Base-by-base conservation (phyloP, 2,329 filamentous ascomycete genomes). In the Fusarium brachygibbosum region DNA sequence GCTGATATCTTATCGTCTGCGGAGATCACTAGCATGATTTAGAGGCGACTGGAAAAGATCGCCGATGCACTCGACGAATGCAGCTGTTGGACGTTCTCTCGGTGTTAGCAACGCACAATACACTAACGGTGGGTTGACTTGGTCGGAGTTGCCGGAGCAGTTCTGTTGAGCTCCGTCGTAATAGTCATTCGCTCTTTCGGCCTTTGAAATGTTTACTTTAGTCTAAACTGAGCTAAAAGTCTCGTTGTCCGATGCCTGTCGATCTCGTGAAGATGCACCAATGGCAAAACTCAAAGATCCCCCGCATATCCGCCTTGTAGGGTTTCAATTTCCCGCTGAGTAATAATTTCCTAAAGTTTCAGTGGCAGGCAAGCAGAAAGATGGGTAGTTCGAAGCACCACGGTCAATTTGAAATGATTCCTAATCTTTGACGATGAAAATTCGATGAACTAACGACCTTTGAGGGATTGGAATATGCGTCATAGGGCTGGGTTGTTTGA, bases 371-470 rank as follows among this genome's bases (percentile, higher is more conserved):
- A 25, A 17, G 12, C 4, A 11, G 9, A 42, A 28, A 11, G 16
- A 6, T 42, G 4, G 21, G 6, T 10, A 17, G 21, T 11, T 7
- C 4, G 9, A 41, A 25, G 13, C 8, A 19, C 13, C 13, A 23
- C 14, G 14, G 16, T 25, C 4, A 4, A 23, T 28, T 42, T 28
- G 5, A 17, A 28, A 8, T 17, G 5, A 25, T 25, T 7, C 11
- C 5, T 2, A 17, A 25, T 4, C 11, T 12, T 28, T 7, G 2
- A 0, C 21, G 2, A 25, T 5, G 5, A 28, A n/a, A 2, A n/a
- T 7, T n/a, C 2, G 16, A 25, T 10, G 14, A 12, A 17, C 9
- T 28, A 17, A 3, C 9, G 16, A 12, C 17, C 40, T 7, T 19
- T n/a, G n/a, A n/a, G 1, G 3, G 5, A 4, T 3, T 7, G 8